Percentiles rank a stretch among this genome's conserved stretches.
Evolutionary conservation across 2,329 filamentous ascomycete species (phyloP).

Genomic region (Alternaria sp.): DNA sequence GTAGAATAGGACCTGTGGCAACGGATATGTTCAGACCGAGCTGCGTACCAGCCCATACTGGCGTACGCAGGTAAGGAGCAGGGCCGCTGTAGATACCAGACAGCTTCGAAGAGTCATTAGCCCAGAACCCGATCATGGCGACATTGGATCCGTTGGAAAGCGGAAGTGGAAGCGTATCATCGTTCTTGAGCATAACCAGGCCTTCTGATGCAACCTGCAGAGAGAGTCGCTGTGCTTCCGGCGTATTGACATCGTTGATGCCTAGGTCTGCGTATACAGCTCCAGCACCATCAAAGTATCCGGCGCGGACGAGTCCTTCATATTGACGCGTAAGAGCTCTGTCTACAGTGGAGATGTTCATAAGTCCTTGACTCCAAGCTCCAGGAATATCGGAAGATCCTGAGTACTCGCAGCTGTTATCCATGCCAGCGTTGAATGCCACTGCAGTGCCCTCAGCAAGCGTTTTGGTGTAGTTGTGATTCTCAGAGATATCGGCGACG

Average conservation of each 20-base stretch:
- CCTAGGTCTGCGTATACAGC: conserved; percentile 61
- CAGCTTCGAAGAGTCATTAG: conserved; percentile 65
- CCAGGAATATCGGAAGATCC: conserved; percentile 40
- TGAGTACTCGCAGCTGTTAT: conserved; percentile 61
- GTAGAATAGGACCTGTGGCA: not conserved
- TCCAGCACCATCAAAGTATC: conserved; percentile 65
- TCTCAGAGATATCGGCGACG: conserved; percentile 66
- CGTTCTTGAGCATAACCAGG: too few relatives aligned
- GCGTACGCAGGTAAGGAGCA: conserved; percentile 53
- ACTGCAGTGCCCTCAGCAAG: conserved; percentile 55
- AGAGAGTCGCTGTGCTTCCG: conserved; percentile 54
- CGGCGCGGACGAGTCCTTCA: conserved; percentile 28
- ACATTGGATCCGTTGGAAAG: conserved; percentile 53
- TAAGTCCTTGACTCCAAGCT: conserved; percentile 25
- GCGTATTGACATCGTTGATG: conserved; percentile 65
- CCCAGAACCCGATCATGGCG: conserved; percentile 67
- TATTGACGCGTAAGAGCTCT: conserved; percentile 24
- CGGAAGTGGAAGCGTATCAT: conserved; percentile 30
- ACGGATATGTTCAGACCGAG: conserved; percentile 56
- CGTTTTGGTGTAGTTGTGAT: conserved; percentile 55
- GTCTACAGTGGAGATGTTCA: conserved; percentile 59
- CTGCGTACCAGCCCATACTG: conserved; percentile 61
- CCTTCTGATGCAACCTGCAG: too few relatives aligned
- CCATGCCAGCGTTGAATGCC: conserved; percentile 61
- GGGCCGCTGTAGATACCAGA: conserved; percentile 67